These are phyloP conservation scores for Candida golubevii DNA, from an alignment of 805 yeast genomes.

Conservation along the genomic window DNA sequence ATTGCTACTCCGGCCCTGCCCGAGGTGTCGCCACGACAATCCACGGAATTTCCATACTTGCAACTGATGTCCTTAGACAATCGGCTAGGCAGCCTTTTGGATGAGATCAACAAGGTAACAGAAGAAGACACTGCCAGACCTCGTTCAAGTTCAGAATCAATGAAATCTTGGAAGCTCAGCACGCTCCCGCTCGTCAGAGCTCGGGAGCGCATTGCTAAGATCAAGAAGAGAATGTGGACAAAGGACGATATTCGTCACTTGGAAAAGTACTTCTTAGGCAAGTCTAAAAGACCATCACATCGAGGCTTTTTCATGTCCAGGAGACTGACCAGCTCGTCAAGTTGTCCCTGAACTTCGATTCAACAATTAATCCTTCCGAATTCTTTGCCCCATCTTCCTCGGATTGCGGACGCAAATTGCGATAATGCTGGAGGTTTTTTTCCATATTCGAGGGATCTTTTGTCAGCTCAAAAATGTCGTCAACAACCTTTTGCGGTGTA, in stretches of 20 bases:
- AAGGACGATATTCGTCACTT: constrained; percentile 7
- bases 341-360: constrained; percentile 37
- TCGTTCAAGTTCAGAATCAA: not conserved
- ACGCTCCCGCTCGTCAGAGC: constrained; percentile 12
- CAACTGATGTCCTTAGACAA: constrained; percentile 1
- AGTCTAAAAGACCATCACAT: not conserved
- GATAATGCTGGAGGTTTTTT: constrained; percentile 19
- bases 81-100: constrained; percentile 7
- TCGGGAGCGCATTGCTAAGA: constrained; percentile 7
- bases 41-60: constrained; percentile 1
- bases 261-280: constrained; percentile 5
- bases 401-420: constrained; percentile 16
- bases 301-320: constrained; percentile 10
- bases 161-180: not conserved
- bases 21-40: not conserved
- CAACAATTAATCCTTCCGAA: constrained; percentile 38
- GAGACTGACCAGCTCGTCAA: constrained; percentile 32
- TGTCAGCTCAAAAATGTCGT: constrained; percentile 59
- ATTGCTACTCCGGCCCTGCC: constrained; percentile 4
- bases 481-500: constrained; percentile 66
- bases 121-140: not conserved
- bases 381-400: constrained; percentile 23
- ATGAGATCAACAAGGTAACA: constrained; percentile 6
- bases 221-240: constrained; percentile 10
- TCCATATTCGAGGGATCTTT: constrained; percentile 15